Conservation (phyloP, 495 filamentous ascomycete genomes). For the Xylaria flabelliformis region DNA sequence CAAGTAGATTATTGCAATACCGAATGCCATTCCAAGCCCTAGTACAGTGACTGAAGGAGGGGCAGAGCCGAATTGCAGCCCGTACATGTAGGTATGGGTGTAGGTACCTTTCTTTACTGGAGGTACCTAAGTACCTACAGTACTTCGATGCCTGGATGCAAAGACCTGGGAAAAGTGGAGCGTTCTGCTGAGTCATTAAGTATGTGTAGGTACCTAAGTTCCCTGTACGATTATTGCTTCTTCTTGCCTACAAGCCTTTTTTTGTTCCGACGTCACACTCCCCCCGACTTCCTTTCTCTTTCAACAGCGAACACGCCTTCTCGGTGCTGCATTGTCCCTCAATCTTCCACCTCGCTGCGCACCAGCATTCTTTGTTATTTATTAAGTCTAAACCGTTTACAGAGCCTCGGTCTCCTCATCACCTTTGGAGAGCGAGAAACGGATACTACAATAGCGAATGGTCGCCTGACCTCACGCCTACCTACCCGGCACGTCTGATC, state of each 20-base stretch:
- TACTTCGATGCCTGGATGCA: background rate
- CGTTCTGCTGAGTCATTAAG: background rate
- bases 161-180: constrained; percentile 1
- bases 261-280: constrained; percentile 18
- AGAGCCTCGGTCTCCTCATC: background rate
- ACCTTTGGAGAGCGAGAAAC: constrained; percentile 15
- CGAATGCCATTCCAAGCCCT: no score
- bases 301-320: constrained; percentile 21
- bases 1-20: no score
- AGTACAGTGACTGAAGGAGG: background rate
- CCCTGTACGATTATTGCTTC: background rate
- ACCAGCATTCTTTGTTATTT: background rate
- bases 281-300: constrained; percentile 8
- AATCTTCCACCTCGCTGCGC: background rate
- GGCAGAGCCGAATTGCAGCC: background rate
- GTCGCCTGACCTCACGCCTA: constrained; percentile 16
- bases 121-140: background rate
- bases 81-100: no score
- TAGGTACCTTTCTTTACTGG: background rate
- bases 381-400: background rate
- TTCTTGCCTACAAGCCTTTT: constrained; percentile 22
- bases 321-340: constrained; percentile 6
- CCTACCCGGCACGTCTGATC: background rate
- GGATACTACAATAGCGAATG: background rate
- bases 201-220: background rate